Conservation (phyloP, 2,329 filamentous ascomycete genomes). For the Blastomyces percursus region DNA sequence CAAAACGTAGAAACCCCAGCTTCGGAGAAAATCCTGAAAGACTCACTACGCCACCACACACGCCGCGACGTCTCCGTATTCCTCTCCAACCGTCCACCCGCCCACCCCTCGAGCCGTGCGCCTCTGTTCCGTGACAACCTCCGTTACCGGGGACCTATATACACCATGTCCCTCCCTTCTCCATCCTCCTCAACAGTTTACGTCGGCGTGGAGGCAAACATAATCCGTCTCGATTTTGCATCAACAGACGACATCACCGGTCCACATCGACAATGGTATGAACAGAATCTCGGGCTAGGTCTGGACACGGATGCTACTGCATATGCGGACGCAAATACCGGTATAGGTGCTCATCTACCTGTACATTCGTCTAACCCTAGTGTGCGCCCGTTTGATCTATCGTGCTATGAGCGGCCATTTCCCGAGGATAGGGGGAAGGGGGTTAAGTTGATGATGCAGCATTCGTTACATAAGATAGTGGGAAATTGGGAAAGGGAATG, state of each 20-base stretch:
- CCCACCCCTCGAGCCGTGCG: constrained; percentile 6
- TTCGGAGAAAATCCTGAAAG: not conserved
- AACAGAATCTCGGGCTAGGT: constrained; percentile 20
- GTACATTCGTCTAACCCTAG: not conserved
- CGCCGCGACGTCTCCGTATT: constrained; percentile 35
- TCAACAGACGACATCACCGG: constrained; percentile 34
- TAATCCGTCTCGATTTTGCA: constrained; percentile 35
- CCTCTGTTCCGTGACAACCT: constrained; percentile 14
- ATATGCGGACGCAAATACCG: not conserved
- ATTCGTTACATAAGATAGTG: constrained; percentile 19
- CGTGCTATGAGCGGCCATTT: constrained; percentile 36
- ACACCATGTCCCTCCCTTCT: constrained; percentile 36
- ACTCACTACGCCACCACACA: not conserved
- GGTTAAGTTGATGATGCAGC: constrained; percentile 28
- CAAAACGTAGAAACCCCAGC: not conserved
- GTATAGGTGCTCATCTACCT: not conserved
- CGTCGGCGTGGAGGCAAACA: constrained; percentile 33
- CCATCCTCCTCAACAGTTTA: constrained; percentile 37
- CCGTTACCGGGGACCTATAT: constrained; percentile 36
- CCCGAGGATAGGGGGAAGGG: constrained; percentile 22
- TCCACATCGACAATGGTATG: constrained; percentile 24
- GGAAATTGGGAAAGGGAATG: constrained; percentile 14
- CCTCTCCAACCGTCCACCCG: constrained; percentile 24
- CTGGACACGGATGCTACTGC: constrained; percentile 17
- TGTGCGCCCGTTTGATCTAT: constrained; percentile 26